Percentiles rank a stretch among this genome's conserved stretches.
These are phyloP conservation scores for Nannizziopsis barbatae DNA, from an alignment of 2,329 filamentous ascomycete genomes.

Conservation along the genomic window DNA sequence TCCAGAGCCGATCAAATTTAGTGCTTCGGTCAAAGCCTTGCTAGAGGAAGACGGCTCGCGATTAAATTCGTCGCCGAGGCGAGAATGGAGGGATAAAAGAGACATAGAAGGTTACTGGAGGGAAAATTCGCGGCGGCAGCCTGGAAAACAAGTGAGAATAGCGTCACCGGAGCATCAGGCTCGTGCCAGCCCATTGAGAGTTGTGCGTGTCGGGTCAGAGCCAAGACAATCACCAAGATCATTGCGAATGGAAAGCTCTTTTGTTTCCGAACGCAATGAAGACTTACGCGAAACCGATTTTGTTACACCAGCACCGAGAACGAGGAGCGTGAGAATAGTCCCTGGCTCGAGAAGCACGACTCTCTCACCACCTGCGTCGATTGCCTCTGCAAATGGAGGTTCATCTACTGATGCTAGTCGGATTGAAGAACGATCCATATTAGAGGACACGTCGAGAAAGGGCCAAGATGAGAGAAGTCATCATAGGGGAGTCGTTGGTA, in stretches of 20 bases:
- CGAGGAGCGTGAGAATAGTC: conserved; percentile 32
- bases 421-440: conserved; percentile 23
- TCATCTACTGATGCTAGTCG: conserved; percentile 24
- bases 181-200: conserved; percentile 25
- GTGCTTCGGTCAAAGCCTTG: conserved; percentile 78
- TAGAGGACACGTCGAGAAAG: conserved; percentile 25
- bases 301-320: conserved; percentile 38
- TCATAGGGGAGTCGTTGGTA: conserved; percentile 18
- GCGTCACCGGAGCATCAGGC: conserved; percentile 27
- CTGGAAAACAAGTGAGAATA: conserved; percentile 27
- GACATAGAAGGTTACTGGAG: neutral
- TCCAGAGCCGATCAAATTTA: conserved; percentile 83
- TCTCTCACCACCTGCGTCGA: conserved; percentile 29
- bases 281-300: conserved; percentile 27
- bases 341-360: conserved; percentile 33
- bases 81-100: conserved; percentile 21
- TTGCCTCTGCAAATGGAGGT: conserved; percentile 25
- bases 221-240: conserved; percentile 20
- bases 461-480: conserved; percentile 22
- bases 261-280: conserved; percentile 28
- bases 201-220: conserved; percentile 31
- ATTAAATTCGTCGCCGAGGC: conserved; percentile 46
- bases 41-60: conserved; percentile 45
- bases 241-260: conserved; percentile 30
- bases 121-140: conserved; percentile 10